Evolutionary conservation across 495 filamentous ascomycete species (phyloP).

Genomic region (Neurospora tetraspora): DNA sequence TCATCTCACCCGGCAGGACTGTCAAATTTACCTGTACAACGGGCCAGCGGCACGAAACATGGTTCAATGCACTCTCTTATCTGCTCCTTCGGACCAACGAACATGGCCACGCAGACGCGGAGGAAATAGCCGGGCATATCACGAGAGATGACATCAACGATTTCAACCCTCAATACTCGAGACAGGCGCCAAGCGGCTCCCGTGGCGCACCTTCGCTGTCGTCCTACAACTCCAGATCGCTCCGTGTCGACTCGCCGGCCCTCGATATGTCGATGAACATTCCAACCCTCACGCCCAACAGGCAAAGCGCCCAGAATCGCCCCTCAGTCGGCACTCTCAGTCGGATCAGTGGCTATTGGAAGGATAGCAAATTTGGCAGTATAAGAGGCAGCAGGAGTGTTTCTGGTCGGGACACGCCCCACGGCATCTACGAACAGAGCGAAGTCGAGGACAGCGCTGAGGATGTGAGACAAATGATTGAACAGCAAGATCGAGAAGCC

Average conservation of each 20-base stretch:
- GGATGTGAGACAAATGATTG: conserved; percentile 65
- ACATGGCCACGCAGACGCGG: conserved; percentile 47
- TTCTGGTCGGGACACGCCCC: conserved; percentile 22
- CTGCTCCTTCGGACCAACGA: conserved; percentile 65
- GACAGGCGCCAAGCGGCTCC: conserved; percentile 30
- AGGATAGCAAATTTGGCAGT: conserved; percentile 36
- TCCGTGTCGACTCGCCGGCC: conserved; percentile 47
- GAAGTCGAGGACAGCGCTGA: conserved; percentile 69
- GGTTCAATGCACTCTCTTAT: conserved; percentile 96
- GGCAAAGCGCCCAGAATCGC: conserved; percentile 22
- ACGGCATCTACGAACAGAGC: conserved; percentile 58
- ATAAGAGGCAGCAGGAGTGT: conserved; percentile 33
- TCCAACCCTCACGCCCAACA: conserved; percentile 37
- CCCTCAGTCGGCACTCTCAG: conserved; percentile 29
- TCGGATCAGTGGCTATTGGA: conserved; percentile 37
- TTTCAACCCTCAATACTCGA: conserved; percentile 66
- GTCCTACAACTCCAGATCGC: conserved; percentile 69
- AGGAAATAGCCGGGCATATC: conserved; percentile 45
- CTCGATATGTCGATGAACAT: conserved; percentile 30
- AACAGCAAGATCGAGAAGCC: conserved; percentile 60
- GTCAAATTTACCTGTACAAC: conserved; percentile 92
- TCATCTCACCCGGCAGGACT: conserved; percentile 78
- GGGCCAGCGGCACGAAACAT: conserved; percentile 89
- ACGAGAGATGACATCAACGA: conserved; percentile 76
- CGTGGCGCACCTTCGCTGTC: conserved; percentile 60